A percentile compares a stretch with the other conserved stretches of the same genome.
These are phyloP conservation scores for Vitis cinerea DNA, from an alignment of 164 flowering plant species.

Conservation along the genomic window DNA sequence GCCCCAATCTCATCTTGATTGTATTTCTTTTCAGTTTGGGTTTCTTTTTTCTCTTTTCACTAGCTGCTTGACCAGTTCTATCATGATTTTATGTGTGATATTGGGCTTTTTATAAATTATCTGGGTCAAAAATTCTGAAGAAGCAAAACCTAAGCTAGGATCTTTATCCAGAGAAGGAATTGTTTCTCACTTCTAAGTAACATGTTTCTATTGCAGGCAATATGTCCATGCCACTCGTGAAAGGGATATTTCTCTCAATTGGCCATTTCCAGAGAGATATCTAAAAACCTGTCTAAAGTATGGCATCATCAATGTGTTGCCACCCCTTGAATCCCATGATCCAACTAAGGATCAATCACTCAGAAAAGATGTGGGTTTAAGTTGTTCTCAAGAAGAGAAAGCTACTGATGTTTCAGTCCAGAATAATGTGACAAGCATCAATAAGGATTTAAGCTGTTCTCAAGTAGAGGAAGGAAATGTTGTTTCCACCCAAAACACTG, in stretches of 20 bases:
- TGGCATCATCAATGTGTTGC: constrained; percentile 31
- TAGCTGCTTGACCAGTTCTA: not conserved
- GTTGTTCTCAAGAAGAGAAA: constrained; percentile 8
- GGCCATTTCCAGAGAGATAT: constrained; percentile 34
- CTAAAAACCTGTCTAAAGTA: constrained; percentile 20
- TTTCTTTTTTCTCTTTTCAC: not conserved
- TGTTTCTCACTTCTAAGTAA: not conserved
- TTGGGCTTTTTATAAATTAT: not conserved
- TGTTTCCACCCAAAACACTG: not conserved
- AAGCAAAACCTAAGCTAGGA: not conserved
- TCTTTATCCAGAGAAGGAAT: not conserved
- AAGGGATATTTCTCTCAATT: constrained; percentile 20
- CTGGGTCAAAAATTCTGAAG: not conserved
- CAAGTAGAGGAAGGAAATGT: constrained; percentile 3
- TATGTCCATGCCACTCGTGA: constrained; percentile 27
- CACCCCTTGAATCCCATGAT: constrained; percentile 24
- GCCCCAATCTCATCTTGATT: not conserved
- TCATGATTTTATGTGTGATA: constrained; percentile 8
- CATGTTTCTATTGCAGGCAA: constrained; percentile 17
- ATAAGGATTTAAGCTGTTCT: not conserved
- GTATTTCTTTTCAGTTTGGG: not conserved
- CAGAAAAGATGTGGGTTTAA: constrained; percentile 3
- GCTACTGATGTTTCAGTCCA: not conserved
- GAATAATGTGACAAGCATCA: not conserved
- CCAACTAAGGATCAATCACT: constrained; percentile 3